A percentile compares a stretch with the other conserved stretches of the same genome.
Evolutionary conservation across 306 rosid genomes (phyloP).

Genomic region (Rosa chinensis): DNA sequence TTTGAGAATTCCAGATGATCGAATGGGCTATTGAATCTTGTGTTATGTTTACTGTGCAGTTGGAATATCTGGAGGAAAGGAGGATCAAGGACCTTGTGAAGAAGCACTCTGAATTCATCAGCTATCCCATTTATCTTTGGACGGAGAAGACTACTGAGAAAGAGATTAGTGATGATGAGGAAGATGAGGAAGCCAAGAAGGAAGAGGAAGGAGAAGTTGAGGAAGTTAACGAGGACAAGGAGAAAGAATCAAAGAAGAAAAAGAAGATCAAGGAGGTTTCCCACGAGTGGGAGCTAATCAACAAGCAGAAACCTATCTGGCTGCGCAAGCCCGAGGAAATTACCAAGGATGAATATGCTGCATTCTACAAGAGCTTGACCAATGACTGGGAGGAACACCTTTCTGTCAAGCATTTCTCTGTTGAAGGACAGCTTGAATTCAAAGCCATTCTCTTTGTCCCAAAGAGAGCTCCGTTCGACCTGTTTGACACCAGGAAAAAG

Average conservation of each 20-base stretch:
- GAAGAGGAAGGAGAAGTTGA: slow-evolving; percentile 36
- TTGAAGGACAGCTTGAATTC: slow-evolving; percentile 34
- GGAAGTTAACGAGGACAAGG: slow-evolving; percentile 33
- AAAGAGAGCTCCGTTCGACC: slow-evolving; percentile 32
- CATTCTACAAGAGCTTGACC: slow-evolving; percentile 36
- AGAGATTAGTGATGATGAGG: slow-evolving; percentile 31
- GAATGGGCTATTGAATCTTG: background rate
- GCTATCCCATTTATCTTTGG: slow-evolving; percentile 40
- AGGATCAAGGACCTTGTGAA: slow-evolving; percentile 31
- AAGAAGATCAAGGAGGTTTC: slow-evolving; percentile 34
- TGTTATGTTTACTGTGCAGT: background rate
- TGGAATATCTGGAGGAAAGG: slow-evolving; percentile 33
- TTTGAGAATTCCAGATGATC: background rate
- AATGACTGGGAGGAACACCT: slow-evolving; percentile 40
- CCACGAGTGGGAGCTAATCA: slow-evolving; percentile 31
- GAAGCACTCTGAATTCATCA: slow-evolving; percentile 33
- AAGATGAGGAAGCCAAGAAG: slow-evolving; percentile 29
- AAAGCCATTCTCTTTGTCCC: slow-evolving; percentile 36
- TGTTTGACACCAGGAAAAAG: slow-evolving; percentile 37
- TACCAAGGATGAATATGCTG: slow-evolving; percentile 33
- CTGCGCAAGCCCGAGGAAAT: slow-evolving; percentile 34
- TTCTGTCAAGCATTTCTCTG: slow-evolving; percentile 35
- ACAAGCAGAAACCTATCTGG: slow-evolving; percentile 42
- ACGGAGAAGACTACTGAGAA: slow-evolving; percentile 33
- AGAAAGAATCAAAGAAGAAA: slow-evolving; percentile 20